Conservation (phyloP, 371 early-diverging fungal genomes). For the Mucor velutinosus region DNA sequence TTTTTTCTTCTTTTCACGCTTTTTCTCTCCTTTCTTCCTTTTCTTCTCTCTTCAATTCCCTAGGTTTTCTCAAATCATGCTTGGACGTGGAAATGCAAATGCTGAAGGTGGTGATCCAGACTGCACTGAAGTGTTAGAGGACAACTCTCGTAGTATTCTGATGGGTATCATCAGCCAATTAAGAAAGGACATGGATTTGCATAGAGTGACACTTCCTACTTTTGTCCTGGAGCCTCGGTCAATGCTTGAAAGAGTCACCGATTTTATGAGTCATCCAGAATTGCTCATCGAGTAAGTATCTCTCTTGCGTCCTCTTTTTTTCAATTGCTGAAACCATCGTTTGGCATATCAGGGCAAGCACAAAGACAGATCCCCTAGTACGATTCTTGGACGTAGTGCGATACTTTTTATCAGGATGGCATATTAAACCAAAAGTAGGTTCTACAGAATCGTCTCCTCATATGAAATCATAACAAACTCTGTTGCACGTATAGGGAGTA, state of each 20-base stretch:
- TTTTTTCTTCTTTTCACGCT: background rate
- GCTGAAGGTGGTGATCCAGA: slow-evolving; percentile 38
- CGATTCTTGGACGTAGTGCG: slow-evolving; percentile 83
- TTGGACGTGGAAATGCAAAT: slow-evolving; percentile 12
- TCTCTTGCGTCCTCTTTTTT: background rate
- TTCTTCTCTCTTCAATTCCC: background rate
- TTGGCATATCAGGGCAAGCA: slow-evolving; percentile 51
- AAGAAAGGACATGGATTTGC: slow-evolving; percentile 85
- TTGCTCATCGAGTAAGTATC: slow-evolving; percentile 71
- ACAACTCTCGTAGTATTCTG: slow-evolving; percentile 83
- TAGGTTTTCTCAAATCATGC: slow-evolving; percentile 12
- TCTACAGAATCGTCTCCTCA: background rate
- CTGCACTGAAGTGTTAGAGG: slow-evolving; percentile 81
- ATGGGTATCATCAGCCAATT: slow-evolving; percentile 86
- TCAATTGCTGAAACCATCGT: background rate
- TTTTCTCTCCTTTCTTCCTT: slow-evolving; percentile 3
- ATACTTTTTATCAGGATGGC: slow-evolving; percentile 94
- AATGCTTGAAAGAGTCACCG: slow-evolving; percentile 92
- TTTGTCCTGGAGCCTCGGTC: slow-evolving; percentile 95
- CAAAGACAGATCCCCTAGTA: slow-evolving; percentile 70
- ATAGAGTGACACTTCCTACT: slow-evolving; percentile 89
- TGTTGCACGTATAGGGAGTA: slow-evolving; percentile 14
- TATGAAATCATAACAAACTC: background rate
- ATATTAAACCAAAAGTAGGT: slow-evolving; percentile 88
- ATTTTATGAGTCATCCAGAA: slow-evolving; percentile 93